Evolutionary conservation across 306 rosid genomes (phyloP), one percentile per base, ranked within the genome.

Genomic region (Aeschynomene evenia): DNA sequence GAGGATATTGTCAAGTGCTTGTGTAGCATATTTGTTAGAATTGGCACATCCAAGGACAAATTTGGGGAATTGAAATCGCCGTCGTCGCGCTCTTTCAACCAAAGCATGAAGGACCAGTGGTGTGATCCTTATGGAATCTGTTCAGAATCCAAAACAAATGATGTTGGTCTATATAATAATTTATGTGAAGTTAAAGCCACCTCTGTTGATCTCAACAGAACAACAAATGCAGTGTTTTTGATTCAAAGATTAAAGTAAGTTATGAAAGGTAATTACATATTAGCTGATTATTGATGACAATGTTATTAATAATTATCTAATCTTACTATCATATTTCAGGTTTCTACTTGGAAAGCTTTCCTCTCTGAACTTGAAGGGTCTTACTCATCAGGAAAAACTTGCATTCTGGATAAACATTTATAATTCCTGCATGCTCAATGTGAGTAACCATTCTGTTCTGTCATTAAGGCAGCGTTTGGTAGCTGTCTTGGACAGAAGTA

Each of bases 351-450:
- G 83, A 64, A 85, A 83, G 80, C 92, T 94, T 56, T 85, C 95
- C 56, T 76, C 91, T 33, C 74, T 94, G 66, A 94, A 83, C 66
- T 85, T 94, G 70, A 89, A 87, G 82, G 89, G 88, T 53, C 99
- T 90, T 63, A 82, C 83, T 51, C 96, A 94, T 78, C 97, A 94
- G 66, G 89, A 94, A 79, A 94, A 88, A 84, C 96, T 94, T 72
- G 97, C 99, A 61, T 94, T 94, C 81, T 94, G 99, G 99, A 90
- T 94, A 50, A 94, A 94, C 81, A 88, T 71, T 71, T 88, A 90
- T 12, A 94, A 94, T 78, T 84, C 99, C 68, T 94, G 97, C 86
- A 88, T 85, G 82, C 75, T 94, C 84, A 88, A 87, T 76, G 99
- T 94, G 82, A 79, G 85, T 56, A 19, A 68, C 71, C 22, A 55